Percentiles rank a stretch among this genome's conserved stretches.
Evolutionary conservation across 1,284 basidiomycete species (phyloP).

Genomic region (Marasmius tenuissimus): DNA sequence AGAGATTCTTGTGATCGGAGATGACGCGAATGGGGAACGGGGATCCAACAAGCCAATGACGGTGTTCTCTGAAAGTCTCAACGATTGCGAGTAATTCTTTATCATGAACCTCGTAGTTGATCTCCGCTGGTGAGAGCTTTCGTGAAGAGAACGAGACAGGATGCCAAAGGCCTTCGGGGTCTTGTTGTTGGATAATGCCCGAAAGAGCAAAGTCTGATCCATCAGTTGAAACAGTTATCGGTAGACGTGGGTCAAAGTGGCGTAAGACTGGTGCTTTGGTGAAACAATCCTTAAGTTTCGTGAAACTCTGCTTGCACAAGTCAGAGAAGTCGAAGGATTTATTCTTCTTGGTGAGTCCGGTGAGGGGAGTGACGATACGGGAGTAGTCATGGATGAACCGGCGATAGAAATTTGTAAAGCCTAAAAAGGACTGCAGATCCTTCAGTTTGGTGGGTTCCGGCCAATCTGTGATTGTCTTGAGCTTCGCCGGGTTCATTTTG

Average conservation of each 20-base stretch:
- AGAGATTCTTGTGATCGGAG: neutral
- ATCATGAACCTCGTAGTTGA: constrained; percentile 18
- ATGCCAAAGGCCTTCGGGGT: constrained; percentile 22
- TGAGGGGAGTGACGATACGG: constrained; percentile 9
- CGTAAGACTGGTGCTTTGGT: constrained; percentile 2
- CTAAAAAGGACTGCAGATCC: constrained; percentile 26
- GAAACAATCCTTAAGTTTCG: constrained; percentile 7
- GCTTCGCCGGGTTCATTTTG: constrained; percentile 40
- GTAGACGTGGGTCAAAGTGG: constrained; percentile 23
- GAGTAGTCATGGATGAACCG: constrained; percentile 38
- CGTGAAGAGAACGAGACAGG: constrained; percentile 32
- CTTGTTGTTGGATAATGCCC: constrained; percentile 7
- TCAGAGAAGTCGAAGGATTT: neutral
- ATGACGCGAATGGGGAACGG: neutral
- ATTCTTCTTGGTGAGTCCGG: constrained; percentile 8
- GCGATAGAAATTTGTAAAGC: constrained; percentile 16
- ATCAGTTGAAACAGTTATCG: constrained; percentile 27
- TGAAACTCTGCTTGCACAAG: neutral
- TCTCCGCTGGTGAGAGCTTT: constrained; percentile 29
- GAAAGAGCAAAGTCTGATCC: constrained; percentile 16
- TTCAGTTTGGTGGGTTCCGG: constrained; percentile 18
- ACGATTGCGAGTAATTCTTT: neutral
- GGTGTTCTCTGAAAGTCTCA: neutral
- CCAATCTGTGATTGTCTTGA: constrained; percentile 27
- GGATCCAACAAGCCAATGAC: neutral